Evolutionary conservation across 2,329 filamentous ascomycete genomes (phyloP).

Genomic region (Xylariaceae sp.): DNA sequence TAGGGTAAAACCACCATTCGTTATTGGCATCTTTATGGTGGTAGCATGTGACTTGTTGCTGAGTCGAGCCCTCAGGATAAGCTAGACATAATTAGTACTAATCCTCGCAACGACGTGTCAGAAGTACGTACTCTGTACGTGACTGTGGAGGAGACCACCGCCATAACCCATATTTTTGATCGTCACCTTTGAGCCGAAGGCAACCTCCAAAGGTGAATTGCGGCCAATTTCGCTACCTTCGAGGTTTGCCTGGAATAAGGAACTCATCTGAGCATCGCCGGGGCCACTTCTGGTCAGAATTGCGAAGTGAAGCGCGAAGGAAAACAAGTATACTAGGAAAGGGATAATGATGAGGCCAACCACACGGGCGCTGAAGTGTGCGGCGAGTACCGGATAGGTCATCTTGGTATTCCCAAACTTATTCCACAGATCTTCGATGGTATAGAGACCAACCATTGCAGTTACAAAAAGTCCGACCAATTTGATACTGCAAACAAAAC

Average conservation of each 20-base stretch:
- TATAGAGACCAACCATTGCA: slow-evolving; percentile 93
- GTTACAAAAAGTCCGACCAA: slow-evolving; percentile 97
- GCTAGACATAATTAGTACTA: slow-evolving; percentile 45
- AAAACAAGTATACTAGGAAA: slow-evolving; percentile 90
- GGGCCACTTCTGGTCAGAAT: slow-evolving; percentile 93
- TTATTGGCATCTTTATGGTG: slow-evolving; percentile 99
- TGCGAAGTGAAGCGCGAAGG: slow-evolving; percentile 92
- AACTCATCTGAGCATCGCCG: slow-evolving; percentile 99
- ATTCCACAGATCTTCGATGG: slow-evolving; percentile 94
- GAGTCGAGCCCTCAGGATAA: slow-evolving; percentile 88
- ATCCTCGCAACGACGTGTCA: not conserved
- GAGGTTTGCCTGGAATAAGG: slow-evolving; percentile 96
- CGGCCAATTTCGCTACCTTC: slow-evolving; percentile 92
- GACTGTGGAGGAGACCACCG: slow-evolving; percentile 92
- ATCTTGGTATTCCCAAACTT: slow-evolving; percentile 96
- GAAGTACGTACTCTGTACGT: slow-evolving; percentile 73
- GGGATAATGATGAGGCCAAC: slow-evolving; percentile 89
- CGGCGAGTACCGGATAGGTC: slow-evolving; percentile 68
- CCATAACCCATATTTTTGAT: slow-evolving; percentile 99
- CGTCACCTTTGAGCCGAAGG: slow-evolving; percentile 85
- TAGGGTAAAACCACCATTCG: slow-evolving; percentile 99
- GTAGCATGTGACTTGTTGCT: slow-evolving; percentile 99
- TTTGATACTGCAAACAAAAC: slow-evolving; percentile 98
- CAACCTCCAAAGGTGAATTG: slow-evolving; percentile 91
- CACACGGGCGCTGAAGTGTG: slow-evolving; percentile 80